phyloP scores from a whole-genome alignment of 805 yeast species.

The Myxozyma nipponensis region DNA sequence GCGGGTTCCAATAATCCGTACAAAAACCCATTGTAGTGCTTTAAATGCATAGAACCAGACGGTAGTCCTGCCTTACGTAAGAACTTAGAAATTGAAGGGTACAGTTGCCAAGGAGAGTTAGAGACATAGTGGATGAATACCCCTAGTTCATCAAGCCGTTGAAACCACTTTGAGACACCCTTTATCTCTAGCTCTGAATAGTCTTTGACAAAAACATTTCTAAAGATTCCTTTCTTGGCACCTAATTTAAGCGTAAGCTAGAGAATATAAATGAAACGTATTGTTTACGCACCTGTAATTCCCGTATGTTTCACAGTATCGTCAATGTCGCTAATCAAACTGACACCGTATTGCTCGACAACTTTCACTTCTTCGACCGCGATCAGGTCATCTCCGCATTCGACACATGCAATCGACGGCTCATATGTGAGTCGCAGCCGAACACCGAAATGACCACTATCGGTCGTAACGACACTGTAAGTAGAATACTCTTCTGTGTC shows the following conservation, averaged over 20 bases:
- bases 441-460: constrained; percentile 60
- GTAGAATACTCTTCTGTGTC: constrained; percentile 36
- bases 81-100: constrained; percentile 54
- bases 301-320: constrained; percentile 93
- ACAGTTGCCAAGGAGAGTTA: constrained; percentile 91
- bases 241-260: constrained; percentile 7
- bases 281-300: constrained; percentile 55
- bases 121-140: constrained; percentile 88
- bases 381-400: constrained; percentile 42
- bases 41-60: constrained; percentile 75
- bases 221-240: constrained; percentile 76
- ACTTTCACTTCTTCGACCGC: constrained; percentile 47
- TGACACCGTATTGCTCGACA: constrained; percentile 48
- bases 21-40: constrained; percentile 78
- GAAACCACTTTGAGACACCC: constrained; percentile 71
- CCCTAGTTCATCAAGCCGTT: constrained; percentile 46
- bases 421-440: constrained; percentile 52
- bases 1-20: constrained; percentile 84
- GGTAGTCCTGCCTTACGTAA: constrained; percentile 60
- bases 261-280: not conserved
- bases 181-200: constrained; percentile 67
- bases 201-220: constrained; percentile 69
- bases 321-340: constrained; percentile 85
- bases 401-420: constrained; percentile 50
- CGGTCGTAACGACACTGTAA: constrained; percentile 51